Evolutionary conservation across 345 rosid genomes (phyloP).

Genomic region (Psidium friedrichsthalianum): DNA sequence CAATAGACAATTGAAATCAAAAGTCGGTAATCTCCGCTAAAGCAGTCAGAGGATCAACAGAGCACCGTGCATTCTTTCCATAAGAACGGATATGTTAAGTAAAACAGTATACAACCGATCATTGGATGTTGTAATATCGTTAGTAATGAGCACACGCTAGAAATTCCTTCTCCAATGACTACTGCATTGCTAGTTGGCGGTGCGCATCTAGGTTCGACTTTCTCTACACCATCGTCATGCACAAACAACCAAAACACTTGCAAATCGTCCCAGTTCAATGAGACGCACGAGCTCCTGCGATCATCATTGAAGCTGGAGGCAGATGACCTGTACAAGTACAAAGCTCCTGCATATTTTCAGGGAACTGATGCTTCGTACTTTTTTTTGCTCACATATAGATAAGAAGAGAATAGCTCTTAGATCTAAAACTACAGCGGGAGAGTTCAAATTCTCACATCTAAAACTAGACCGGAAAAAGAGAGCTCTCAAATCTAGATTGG

Average conservation of each 20-base stretch:
- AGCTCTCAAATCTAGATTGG: no score
- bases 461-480: no score
- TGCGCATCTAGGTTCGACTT: neutral
- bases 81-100: neutral
- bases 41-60: neutral
- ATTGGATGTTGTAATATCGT: neutral
- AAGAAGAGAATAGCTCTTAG: neutral
- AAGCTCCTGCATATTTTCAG: no score
- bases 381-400: no score
- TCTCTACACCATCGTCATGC: neutral
- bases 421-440: neutral
- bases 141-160: neutral
- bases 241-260: neutral
- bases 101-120: neutral
- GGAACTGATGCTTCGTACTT: no score
- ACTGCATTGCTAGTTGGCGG: neutral
- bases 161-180: neutral
- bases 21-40: neutral
- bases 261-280: neutral
- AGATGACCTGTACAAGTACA: fast-evolving
- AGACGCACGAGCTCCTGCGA: neutral
- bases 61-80: neutral
- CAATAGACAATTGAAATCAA: neutral
- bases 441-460: neutral
- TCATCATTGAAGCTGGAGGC: neutral